Evolutionary conservation across 2,329 filamentous ascomycete genomes (phyloP), one percentile per base, ranked within the genome.

Genomic region (Ceratocystis ficicola): DNA sequence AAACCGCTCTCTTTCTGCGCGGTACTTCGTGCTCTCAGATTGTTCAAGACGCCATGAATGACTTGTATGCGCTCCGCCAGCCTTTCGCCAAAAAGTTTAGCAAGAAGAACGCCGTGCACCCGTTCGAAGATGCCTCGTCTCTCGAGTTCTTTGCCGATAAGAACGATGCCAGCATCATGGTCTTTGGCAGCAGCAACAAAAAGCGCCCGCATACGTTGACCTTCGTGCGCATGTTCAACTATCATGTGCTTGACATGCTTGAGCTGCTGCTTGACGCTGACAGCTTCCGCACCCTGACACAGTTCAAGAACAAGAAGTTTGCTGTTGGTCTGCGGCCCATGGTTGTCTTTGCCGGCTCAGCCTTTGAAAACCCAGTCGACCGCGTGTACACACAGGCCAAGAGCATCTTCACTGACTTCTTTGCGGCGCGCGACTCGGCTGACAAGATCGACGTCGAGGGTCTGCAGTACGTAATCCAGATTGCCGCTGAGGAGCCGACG

Each of bases 81-180:
- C 91, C 92, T 1, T 82, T 93, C 68, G 86, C 87, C 69, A 87
- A 95, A 76, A 91, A 92, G 71, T 96, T 99, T 79, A 89, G 86
- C 77, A 99, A 97, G 83, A 97, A 97, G 80, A 99, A 99, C 77
- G 82, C 86, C 71, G 88, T 96, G 72, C 91, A 94, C 76, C 94
- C 94, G 1, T 99, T 99, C 76, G 93, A 96, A 76, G 91, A 95
- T 74, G 79, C 88, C 69, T 81, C 87, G 32, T 93, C 88, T 64
- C 83, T 97, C 70, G 90, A 96, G 77, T 99, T 99, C 80, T 92
- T 99, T 80, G 87, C 88, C 69, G 86, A 92, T 74, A 99, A 97
- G 80, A 99, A 99, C 77, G 94, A 99, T 75, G 86, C 89, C 72
- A 88, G 86, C 59, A 79, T 96, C 61, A 82, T 96, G 70, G 82